Evolutionary conservation across 768 basidiomycete species (phyloP).

Genomic region (Trametes coccinea): DNA sequence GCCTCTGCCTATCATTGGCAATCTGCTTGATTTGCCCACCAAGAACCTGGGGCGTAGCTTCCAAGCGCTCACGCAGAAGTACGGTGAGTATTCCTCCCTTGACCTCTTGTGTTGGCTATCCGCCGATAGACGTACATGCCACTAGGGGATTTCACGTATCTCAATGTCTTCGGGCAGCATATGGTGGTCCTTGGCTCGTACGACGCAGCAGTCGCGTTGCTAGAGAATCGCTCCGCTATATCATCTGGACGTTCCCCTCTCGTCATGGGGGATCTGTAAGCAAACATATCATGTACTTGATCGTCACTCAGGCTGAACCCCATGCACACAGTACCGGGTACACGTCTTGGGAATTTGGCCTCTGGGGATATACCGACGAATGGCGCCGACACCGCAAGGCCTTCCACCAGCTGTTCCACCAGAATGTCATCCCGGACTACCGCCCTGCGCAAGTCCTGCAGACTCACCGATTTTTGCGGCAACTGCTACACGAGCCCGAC

Average conservation of each 20-base stretch:
- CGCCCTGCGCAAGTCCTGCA: constrained; percentile 6
- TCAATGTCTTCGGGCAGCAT: constrained; percentile 22
- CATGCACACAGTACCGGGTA: not conserved
- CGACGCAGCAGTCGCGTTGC: constrained; percentile 20
- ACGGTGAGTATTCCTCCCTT: constrained; percentile 1
- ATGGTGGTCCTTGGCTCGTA: constrained; percentile 26
- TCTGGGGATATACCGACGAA: constrained; percentile 1
- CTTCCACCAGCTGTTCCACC: constrained; percentile 15
- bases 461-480: not conserved
- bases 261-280: constrained; percentile 27
- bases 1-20: constrained; percentile 27
- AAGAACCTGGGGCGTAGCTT: constrained; percentile 16
- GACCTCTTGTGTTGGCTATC: not conserved
- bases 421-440: constrained; percentile 8
- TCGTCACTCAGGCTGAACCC: not conserved
- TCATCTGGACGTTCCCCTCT: constrained; percentile 26
- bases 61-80: not conserved
- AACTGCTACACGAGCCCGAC: constrained; percentile 8
- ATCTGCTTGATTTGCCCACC: constrained; percentile 26
- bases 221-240: constrained; percentile 26
- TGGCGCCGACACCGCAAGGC: constrained; percentile 18
- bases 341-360: not conserved
- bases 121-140: not conserved
- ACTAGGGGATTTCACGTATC: constrained; percentile 25
- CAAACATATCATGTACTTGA: not conserved